Evolutionary conservation across 306 rosid genomes (phyloP), one percentile per base, ranked within the genome.

Genomic region (Chamaecrista fasciculata): DNA sequence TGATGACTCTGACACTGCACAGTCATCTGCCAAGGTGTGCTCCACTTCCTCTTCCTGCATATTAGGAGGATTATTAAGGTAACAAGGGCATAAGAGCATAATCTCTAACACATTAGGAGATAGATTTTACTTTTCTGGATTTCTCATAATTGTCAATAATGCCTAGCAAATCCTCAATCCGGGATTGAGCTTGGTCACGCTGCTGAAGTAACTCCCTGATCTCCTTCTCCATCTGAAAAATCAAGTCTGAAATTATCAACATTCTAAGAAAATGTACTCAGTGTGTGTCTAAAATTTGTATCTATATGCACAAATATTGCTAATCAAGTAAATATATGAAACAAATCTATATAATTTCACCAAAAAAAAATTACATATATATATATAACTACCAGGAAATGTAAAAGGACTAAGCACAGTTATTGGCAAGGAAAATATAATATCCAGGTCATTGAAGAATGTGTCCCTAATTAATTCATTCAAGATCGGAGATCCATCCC

Each of bases 191-290:
- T 63, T 91, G 90, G 79, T 85, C 91, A 14, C 91, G 86, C 67
- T 95, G 96, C 88, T 89, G 87, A 11, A 79, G 82, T 68, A 95
- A 82, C 78, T 95, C 97, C 76, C 79, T 83, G 60, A 85, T 85
- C 78, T 95, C 87, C 83, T 84, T 95, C 39, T 78, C 97, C 99
- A 95, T 81, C 99, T 94, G 92, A 81, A 83, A 51, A 44, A 75
- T 69, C 14, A 59, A 49, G 60, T 59, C 37, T 24, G 62, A 18
- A 11, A 11, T 70, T 44, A 80, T 14, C 51, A 49, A 50, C 50
- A 75, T 70, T 19, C 24, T 21, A 40, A 28, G 72, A 55, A 74
- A 66, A 72, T 26, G 40, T 62, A 66, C 62, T 61, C 37, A 33
- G 69, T 68, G 67, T 14, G 26, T 55, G 15, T 52, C 15, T 48